phyloP scores from a whole-genome alignment of 1,284 basidiomycete genomes.

The Pascua sp. region DNA sequence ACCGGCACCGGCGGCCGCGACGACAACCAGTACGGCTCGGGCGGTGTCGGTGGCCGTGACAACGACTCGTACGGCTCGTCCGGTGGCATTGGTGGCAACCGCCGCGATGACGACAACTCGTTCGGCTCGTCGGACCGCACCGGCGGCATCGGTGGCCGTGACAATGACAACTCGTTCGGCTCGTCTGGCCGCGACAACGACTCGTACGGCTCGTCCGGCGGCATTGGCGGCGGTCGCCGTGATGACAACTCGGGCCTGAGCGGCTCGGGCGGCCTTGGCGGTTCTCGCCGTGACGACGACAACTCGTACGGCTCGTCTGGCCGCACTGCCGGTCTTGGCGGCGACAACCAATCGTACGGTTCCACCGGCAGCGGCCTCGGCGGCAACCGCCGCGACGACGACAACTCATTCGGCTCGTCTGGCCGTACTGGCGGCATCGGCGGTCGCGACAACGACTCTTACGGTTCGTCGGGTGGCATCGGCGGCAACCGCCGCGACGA shows the following conservation, averaged over 20 bases:
- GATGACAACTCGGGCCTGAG: not conserved
- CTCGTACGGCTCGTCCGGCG: slow-evolving; percentile 6
- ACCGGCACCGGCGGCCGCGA: not conserved
- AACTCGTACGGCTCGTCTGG: not conserved
- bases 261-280: slow-evolving; percentile 1
- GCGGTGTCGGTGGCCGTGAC: not conserved
- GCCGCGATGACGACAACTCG: slow-evolving; percentile 3
- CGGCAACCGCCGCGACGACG: not conserved
- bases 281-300: not conserved
- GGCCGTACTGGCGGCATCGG: not conserved
- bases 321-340: not conserved
- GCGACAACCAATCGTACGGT: not conserved
- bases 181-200: slow-evolving; percentile 6
- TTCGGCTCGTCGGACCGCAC: not conserved
- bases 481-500: too few species aligned
- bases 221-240: not conserved
- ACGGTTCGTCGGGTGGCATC: slow-evolving; percentile 3
- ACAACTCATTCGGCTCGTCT: slow-evolving; percentile 3
- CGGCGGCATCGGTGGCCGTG: not conserved
- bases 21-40: slow-evolving; percentile 10
- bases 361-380: not conserved
- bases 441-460: slow-evolving; percentile 5
- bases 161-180: slow-evolving; percentile 4
- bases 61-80: slow-evolving; percentile 9
- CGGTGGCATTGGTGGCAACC: not conserved